Conservation (phyloP, 768 basidiomycete genomes). For the Boletus pseudopeckii region DNA sequence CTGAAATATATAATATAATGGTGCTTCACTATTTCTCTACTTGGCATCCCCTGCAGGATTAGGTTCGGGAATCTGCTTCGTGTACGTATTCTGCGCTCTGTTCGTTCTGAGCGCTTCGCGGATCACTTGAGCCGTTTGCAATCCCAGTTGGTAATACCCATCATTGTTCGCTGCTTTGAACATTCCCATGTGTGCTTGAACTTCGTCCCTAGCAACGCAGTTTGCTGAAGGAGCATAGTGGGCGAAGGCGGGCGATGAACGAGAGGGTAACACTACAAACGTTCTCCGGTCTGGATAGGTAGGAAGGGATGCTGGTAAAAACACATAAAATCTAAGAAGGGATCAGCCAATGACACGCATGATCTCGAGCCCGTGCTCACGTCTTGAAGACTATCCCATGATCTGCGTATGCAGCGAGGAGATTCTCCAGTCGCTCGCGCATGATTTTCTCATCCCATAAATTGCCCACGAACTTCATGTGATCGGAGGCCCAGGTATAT, state of each 20-base stretch:
- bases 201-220: conserved; percentile 65
- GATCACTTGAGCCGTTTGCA: conserved; percentile 60
- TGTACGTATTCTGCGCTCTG: neutral
- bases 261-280: conserved; percentile 72
- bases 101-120: conserved; percentile 47
- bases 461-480: conserved; percentile 84
- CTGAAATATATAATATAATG: conserved; percentile 8
- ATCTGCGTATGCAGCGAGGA: conserved; percentile 58
- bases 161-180: conserved; percentile 80
- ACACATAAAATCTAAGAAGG: conserved; percentile 68
- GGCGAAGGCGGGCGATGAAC: conserved; percentile 42
- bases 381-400: conserved; percentile 68
- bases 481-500: conserved; percentile 76
- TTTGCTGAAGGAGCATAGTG: conserved; percentile 69
- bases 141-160: conserved; percentile 84
- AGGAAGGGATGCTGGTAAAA: conserved; percentile 68
- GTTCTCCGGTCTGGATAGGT: conserved; percentile 55
- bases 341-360: neutral
- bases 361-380: conserved; percentile 41
- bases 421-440: conserved; percentile 54
- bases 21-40: conserved; percentile 1
- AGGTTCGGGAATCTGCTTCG: neutral
- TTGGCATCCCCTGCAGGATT: neutral
- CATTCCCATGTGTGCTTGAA: conserved; percentile 87
- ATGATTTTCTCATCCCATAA: conserved; percentile 77